Conservation (phyloP, 1,284 basidiomycete species). For the Coniferiporia weirii region DNA sequence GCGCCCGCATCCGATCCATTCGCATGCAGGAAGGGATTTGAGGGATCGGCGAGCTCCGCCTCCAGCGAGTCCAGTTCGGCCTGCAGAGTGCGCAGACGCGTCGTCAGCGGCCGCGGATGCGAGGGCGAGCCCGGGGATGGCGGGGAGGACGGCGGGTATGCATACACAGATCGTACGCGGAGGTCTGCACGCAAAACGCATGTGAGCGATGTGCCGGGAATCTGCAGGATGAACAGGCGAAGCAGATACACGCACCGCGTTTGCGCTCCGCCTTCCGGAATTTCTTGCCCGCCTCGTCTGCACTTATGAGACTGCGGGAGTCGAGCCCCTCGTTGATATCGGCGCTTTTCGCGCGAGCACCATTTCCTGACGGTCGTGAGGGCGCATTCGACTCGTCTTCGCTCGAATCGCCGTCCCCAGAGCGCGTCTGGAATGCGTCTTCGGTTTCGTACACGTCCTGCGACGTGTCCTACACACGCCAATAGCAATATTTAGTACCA, state of each 20-base stretch:
- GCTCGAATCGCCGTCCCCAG: slow-evolving; percentile 52
- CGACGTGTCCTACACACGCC: slow-evolving; percentile 66
- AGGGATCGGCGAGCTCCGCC: slow-evolving; percentile 62
- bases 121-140: slow-evolving; percentile 29
- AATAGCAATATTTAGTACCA: background rate
- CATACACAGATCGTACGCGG: slow-evolving; percentile 50
- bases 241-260: slow-evolving; percentile 34
- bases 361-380: slow-evolving; percentile 30
- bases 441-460: slow-evolving; percentile 92
- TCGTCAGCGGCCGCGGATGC: slow-evolving; percentile 48
- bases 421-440: slow-evolving; percentile 57
- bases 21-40: slow-evolving; percentile 52
- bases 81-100: slow-evolving; percentile 57
- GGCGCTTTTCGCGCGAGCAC: slow-evolving; percentile 28
- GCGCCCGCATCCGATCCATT: slow-evolving; percentile 47
- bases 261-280: slow-evolving; percentile 66
- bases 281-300: slow-evolving; percentile 59
- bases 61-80: slow-evolving; percentile 63
- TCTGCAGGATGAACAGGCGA: background rate
- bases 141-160: slow-evolving; percentile 60
- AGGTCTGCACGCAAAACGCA: slow-evolving; percentile 20
- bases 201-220: background rate
- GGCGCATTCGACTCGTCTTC: slow-evolving; percentile 53
- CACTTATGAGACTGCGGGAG: slow-evolving; percentile 39
- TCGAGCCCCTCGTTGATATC: slow-evolving; percentile 47